Percentiles rank a stretch among this genome's conserved stretches.
Evolutionary conservation across 805 yeast species (phyloP).

Genomic region (Wickerhamomyces tratensis): DNA sequence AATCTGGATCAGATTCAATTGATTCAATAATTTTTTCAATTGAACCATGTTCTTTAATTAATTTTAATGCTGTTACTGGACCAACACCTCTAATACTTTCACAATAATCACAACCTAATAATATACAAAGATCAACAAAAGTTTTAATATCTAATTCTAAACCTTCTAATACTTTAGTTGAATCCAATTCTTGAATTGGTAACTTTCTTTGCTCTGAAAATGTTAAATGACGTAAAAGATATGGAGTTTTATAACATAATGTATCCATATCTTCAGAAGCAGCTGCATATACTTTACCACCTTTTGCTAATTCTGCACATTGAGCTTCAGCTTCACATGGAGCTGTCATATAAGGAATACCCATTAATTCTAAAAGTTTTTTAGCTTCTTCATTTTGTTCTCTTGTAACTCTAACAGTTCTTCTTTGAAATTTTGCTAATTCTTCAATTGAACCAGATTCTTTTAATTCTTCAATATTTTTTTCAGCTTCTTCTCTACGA

Average conservation of each 20-base stretch:
- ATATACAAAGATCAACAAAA: conserved; percentile 85
- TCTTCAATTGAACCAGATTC: conserved; percentile 79
- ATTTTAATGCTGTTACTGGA: conserved; percentile 85
- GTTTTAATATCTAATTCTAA: conserved; percentile 63
- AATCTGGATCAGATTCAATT: conserved; percentile 38
- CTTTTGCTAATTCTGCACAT: conserved; percentile 85
- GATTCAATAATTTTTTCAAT: conserved; percentile 69
- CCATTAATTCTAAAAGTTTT: conserved; percentile 74
- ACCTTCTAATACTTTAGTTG: conserved; percentile 61
- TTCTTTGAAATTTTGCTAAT: conserved; percentile 63
- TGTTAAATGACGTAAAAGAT: conserved; percentile 77
- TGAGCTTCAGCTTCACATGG: conserved; percentile 99
- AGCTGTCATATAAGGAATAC: conserved; percentile 87
- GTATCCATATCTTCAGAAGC: conserved; percentile 99
- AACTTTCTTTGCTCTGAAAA: conserved; percentile 90
- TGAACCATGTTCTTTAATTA: conserved; percentile 76
- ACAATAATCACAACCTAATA: conserved; percentile 95
- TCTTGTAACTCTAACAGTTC: conserved; percentile 81
- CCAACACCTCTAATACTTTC: conserved; percentile 94
- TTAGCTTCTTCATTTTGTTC: conserved; percentile 96
- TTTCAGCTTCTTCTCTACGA: conserved; percentile 75
- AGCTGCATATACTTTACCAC: conserved; percentile 92
- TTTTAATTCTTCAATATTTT: conserved; percentile 61
- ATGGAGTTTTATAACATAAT: conserved; percentile 82
- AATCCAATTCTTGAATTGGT: conserved; percentile 79